Evolutionary conservation across 1,284 basidiomycete species (phyloP), one percentile per base, ranked within the genome.

Genomic region (Sanghuangporus sanghuang): DNA sequence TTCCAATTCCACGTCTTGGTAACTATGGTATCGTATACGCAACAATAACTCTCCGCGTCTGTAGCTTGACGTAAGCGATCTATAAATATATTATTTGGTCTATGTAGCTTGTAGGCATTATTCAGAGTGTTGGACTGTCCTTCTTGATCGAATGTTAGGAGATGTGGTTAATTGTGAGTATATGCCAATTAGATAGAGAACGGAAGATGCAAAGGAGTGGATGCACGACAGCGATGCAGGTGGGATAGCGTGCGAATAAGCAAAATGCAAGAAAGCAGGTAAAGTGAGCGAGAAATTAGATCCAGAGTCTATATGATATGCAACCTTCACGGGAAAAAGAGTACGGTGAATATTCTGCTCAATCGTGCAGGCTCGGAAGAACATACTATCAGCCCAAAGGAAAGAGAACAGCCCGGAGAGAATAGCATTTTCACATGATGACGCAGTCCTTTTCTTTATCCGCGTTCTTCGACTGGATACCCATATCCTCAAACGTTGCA

Each of bases 401-500:
- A 46, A 6, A 18, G 44, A 46, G 16, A 46, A 4, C 16, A 18
- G 40, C 40, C 8, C 21, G 44, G 7, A 46, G 44, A 18, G 21
- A 7, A n/a, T 4, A n/a, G 12, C 16, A 46, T n/a, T 46, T 6
- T 57, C 40, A 57, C 61, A 62, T 62, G 18, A 62, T 57, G 21
- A 62, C 46, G 23, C 61, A 62, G 18, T 62, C 61, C 46, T 62
- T 62, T 8, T 62, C 61, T 54, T 57, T 62, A 44, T 62, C 60
- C 21, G 54, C 61, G 6, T 54, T 54, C 12, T 55, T 55, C 18
- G 40, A 53, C 12, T 46, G 61, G 12, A 62, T 62, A 11, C 61
- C 61, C 61, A 62, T 62, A 9, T 62, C 61, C 61, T 62, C 54
- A 35, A 62, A 62, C 35, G 61, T 62, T n/a, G 54, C 54, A 50